A percentile compares a stretch with the other conserved stretches of the same genome.
Conservation (phyloP, 352 stramenopile species). For the Peronospora destructor region DNA sequence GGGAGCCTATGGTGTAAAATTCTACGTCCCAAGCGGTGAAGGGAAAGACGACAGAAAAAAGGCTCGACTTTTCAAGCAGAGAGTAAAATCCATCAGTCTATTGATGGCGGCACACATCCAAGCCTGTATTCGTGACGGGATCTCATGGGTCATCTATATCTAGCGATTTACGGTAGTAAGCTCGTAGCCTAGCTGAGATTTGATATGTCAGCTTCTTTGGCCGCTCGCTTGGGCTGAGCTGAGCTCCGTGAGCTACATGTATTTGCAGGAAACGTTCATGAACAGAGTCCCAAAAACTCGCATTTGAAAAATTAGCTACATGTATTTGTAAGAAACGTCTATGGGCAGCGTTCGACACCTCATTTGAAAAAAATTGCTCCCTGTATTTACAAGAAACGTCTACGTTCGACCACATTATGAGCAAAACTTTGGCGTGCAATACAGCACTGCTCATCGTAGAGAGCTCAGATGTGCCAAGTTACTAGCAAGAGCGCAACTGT, state of each 20-base stretch:
- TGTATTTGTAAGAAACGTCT: neutral
- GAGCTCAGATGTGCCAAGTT: neutral
- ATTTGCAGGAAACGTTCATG: neutral
- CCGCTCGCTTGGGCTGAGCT: neutral
- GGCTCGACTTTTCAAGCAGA: constrained; percentile 3
- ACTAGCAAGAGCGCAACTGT: no score
- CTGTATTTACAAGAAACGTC: neutral
- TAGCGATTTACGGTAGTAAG: neutral
- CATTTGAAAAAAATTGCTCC: neutral
- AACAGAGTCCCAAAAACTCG: neutral
- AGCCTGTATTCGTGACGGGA: no score
- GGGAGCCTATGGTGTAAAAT: neutral
- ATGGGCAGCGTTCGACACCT: neutral
- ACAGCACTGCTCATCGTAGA: neutral
- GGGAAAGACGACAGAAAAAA: constrained; percentile 22
- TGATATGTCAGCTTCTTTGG: neutral
- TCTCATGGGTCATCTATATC: neutral
- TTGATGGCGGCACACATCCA: neutral
- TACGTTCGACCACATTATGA: neutral
- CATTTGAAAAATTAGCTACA: neutral
- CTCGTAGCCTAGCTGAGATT: neutral
- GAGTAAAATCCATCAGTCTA: neutral
- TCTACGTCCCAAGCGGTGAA: neutral
- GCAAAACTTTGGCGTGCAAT: constrained; percentile 1
- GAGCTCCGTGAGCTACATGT: neutral